A percentile compares a stretch with the other conserved stretches of the same genome.
Evolutionary conservation across 805 yeast species (phyloP).

Genomic region (Starmerella cellae): DNA sequence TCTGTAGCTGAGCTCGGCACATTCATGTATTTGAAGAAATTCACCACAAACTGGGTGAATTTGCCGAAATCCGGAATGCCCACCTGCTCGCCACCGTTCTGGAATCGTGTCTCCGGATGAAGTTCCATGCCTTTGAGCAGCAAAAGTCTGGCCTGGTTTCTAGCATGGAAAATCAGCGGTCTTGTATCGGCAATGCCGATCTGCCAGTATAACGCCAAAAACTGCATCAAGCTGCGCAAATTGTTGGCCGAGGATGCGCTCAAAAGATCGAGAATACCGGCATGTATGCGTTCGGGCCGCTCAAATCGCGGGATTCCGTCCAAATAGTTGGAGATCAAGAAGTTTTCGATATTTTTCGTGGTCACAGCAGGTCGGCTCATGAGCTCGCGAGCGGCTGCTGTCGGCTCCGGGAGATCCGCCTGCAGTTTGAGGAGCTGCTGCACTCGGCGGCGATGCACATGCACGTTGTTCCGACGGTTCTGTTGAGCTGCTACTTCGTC

Average conservation of each 20-base stretch:
- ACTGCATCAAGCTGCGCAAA: conserved; percentile 22
- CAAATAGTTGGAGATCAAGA: conserved; percentile 16
- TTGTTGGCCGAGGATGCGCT: conserved; percentile 18
- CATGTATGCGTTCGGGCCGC: conserved; percentile 14
- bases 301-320: conserved; percentile 11
- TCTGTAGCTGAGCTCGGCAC: conserved; percentile 5
- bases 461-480: not conserved
- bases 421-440: not conserved
- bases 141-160: conserved; percentile 19
- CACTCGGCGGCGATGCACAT: not conserved
- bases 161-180: conserved; percentile 19
- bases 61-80: conserved; percentile 22
- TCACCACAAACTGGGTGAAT: conserved; percentile 20
- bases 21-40: conserved; percentile 17
- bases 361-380: conserved; percentile 16
- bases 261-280: conserved; percentile 18
- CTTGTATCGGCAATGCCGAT: conserved; percentile 19
- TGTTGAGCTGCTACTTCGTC: not conserved
- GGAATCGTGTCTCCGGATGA: conserved; percentile 17
- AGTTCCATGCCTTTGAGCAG: conserved; percentile 21
- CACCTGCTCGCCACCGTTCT: conserved; percentile 17
- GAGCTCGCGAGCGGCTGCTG: conserved; percentile 7
- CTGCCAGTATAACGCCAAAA: conserved; percentile 22
- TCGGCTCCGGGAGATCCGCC: not conserved
- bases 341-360: conserved; percentile 18